Base-by-base conservation (phyloP, 805 yeast genomes). In the Ogataea methylovora region DNA sequence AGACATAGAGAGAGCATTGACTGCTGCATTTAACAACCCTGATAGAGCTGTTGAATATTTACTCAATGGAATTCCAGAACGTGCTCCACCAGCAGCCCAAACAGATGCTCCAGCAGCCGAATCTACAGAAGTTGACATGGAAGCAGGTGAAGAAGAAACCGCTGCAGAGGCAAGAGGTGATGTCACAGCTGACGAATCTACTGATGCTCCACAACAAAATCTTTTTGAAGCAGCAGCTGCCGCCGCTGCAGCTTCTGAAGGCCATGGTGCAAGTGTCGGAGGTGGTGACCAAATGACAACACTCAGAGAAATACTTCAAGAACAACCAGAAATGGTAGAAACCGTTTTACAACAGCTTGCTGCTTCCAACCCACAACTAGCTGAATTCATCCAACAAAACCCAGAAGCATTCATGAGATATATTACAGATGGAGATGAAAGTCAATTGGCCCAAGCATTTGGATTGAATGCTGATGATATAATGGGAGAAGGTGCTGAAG, bases 41-140 rank as follows among this genome's bases (percentile, higher is more conserved):
- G 97, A 90, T 56, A 78, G 98, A 50, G 98, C 98, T 0, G 97
- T 92, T 11, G 98, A 92, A 56, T 88, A 90, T 56, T 67, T 92
- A 33, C 65, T 92, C 44, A 85, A 88, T 30, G 97, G 97, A 3
- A 74, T 90, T 29, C 95, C 96, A 16, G 90, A 80, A 49, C 56
- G 45, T 34, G 34, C 28, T 24, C 47, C 49, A n/a, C 37, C 37
- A 5, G 37, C 36, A 7, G 24, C 37, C 13, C 43, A 43, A n/a
- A 49, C 52, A 18, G 44, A 50, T 17, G 33, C 42, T 7, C 34
- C 53, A 10, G 39, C 42, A 22, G 36, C 29, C 11, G 35, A 34
- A 13, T 32, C 54, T 8, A 33, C 53, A 13, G 45, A 46, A 16
- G 52, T 48, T 12, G 48, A 39, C 21, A 30, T 44, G 5, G 46